Conservation (phyloP, 208 protist species). For the Leishmania arabica region DNA sequence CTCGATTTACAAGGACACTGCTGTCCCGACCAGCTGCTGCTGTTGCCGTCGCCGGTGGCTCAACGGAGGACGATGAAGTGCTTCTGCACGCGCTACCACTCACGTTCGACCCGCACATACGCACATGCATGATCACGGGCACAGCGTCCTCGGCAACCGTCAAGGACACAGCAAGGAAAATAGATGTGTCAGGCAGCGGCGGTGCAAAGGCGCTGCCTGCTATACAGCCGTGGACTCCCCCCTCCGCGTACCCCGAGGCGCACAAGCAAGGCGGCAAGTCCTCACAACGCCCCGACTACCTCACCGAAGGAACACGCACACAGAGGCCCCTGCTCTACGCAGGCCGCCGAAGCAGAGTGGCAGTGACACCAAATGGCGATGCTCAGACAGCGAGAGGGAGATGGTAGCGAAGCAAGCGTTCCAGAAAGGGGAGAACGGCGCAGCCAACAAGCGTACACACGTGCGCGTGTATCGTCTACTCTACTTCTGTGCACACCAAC, state of each 20-base stretch:
- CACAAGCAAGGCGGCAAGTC: background rate
- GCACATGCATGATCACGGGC: background rate
- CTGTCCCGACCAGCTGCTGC: background rate
- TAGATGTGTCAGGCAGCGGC: background rate
- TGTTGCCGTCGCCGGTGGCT: background rate
- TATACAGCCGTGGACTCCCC: background rate
- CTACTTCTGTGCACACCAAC: background rate
- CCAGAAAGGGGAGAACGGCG: background rate
- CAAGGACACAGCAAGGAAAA: background rate
- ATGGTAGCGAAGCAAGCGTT: background rate
- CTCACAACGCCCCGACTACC: background rate
- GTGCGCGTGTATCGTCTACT: constrained; percentile 5
- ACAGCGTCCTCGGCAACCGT: background rate
- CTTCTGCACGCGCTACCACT: background rate
- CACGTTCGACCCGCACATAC: background rate
- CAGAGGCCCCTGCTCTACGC: background rate
- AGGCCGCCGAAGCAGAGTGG: background rate
- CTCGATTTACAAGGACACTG: background rate
- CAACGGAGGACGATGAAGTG: background rate
- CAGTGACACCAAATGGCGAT: background rate
- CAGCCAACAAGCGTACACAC: background rate
- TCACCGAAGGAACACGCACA: background rate
- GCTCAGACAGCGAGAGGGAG: background rate
- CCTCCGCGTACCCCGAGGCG: background rate
- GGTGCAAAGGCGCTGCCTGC: background rate